phyloP scores from a whole-genome alignment of 2,329 filamentous ascomycete genomes.

The Phoma herbarum region DNA sequence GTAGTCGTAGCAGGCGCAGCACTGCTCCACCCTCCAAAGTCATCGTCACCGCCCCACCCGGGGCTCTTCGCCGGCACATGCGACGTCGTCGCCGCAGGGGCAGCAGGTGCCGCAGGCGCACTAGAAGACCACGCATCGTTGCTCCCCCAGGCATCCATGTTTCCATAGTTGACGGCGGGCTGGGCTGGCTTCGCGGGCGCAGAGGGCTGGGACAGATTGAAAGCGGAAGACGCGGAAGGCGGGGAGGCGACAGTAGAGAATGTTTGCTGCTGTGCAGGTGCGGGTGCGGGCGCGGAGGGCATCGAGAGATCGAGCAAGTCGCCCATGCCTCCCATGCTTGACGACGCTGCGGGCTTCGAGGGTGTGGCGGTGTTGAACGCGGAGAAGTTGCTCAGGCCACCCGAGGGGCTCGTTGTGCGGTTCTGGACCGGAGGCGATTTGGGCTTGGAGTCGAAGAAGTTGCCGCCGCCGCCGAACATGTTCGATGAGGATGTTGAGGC shows the following conservation, averaged over 20 bases:
- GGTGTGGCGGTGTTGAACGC: conserved; percentile 67
- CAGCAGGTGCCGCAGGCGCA: conserved; percentile 62
- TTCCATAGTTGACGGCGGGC: conserved; percentile 52
- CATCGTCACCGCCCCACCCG: conserved; percentile 75
- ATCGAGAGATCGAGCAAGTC: conserved; percentile 80
- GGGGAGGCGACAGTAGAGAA: conserved; percentile 44
- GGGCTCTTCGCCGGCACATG: conserved; percentile 58
- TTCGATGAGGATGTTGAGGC: conserved; percentile 58
- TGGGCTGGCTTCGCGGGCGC: conserved; percentile 40
- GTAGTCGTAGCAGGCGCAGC: conserved; percentile 68
- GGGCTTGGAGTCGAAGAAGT: conserved; percentile 82
- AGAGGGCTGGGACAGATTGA: conserved; percentile 68
- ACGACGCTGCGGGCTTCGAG: conserved; percentile 59
- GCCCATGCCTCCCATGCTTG: conserved; percentile 57
- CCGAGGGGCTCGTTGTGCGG: conserved; percentile 63
- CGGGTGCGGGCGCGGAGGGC: conserved; percentile 34
- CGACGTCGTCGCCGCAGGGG: conserved; percentile 39
- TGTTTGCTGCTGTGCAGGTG: conserved; percentile 30
- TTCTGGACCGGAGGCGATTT: conserved; percentile 59
- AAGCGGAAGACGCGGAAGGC: conserved; percentile 52
- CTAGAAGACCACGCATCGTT: conserved; percentile 81
- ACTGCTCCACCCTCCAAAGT: conserved; percentile 95
- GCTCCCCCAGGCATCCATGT: conserved; percentile 81
- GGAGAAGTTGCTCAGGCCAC: conserved; percentile 68
- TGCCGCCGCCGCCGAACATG: conserved; percentile 70